phyloP scores from a whole-genome alignment of 176 grass and related monocot genomes.

The Oryza coarctata region DNA sequence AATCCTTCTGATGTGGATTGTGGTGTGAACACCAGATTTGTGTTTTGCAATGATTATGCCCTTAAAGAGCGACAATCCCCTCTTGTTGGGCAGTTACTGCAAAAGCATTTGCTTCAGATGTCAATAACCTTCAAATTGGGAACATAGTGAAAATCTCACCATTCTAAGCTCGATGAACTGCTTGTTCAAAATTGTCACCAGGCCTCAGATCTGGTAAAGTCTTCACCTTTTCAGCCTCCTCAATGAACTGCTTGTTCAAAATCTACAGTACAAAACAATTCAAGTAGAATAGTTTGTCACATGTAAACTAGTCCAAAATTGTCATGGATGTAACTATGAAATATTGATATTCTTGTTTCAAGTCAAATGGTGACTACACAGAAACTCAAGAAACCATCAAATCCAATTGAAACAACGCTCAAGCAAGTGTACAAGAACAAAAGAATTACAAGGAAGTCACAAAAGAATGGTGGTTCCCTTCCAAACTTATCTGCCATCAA shows the following conservation, averaged over 20 bases:
- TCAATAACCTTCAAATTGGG: constrained; percentile 10
- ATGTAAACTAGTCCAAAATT: neutral
- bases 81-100: constrained; percentile 91
- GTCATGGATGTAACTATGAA: neutral
- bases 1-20: constrained; percentile 89
- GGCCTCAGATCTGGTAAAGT: constrained; percentile 81
- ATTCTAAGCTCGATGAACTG: constrained; percentile 93
- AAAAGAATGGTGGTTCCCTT: neutral
- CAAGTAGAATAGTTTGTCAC: neutral
- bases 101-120: constrained; percentile 13
- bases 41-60: constrained; percentile 96
- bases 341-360: neutral
- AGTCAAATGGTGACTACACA: neutral
- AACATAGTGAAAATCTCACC: constrained; percentile 44
- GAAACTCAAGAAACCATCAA: neutral
- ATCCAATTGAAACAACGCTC: neutral
- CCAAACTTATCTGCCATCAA: neutral
- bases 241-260: constrained; percentile 86
- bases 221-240: constrained; percentile 80
- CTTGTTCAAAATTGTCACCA: too few relatives aligned
- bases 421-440: constrained; percentile 1
- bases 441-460: neutral
- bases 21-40: constrained; percentile 88
- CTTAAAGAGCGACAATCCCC: constrained; percentile 85
- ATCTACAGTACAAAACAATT: constrained; percentile 51